Evolutionary conservation across 169 alveolate species (phyloP).

Genomic region (Eimeria falciformis): DNA sequence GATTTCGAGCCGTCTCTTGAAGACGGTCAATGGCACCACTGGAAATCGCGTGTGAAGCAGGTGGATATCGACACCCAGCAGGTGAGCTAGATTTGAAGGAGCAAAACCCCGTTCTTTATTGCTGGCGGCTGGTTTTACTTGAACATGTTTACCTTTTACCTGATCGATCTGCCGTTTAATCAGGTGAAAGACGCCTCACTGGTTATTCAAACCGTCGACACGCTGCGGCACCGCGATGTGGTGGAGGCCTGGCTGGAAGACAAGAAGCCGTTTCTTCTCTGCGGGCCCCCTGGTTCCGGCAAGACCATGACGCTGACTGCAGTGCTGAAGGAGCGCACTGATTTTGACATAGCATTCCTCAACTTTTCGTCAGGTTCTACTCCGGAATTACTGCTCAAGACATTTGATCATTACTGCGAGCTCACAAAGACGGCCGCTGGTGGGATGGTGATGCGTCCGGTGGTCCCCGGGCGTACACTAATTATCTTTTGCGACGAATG

Average conservation of each 20-base stretch:
- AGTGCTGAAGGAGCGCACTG: constrained; percentile 94
- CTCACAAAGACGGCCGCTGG: constrained; percentile 93
- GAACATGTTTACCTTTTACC: not conserved
- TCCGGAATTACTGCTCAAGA: constrained; percentile 93
- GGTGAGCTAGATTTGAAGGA: constrained; percentile 53
- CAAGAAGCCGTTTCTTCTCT: constrained; percentile 96
- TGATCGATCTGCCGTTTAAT: not conserved
- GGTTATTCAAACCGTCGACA: constrained; percentile 97
- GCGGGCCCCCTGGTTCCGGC: constrained; percentile 99
- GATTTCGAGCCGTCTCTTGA: constrained; percentile 95
- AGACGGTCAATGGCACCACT: constrained; percentile 95
- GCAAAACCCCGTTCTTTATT: not conserved
- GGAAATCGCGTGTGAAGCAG: constrained; percentile 95
- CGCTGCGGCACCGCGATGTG: constrained; percentile 96
- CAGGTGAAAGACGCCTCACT: constrained; percentile 96
- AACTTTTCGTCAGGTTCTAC: constrained; percentile 97
- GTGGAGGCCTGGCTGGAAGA: constrained; percentile 96
- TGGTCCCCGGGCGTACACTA: constrained; percentile 96
- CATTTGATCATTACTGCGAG: constrained; percentile 98
- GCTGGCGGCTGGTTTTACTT: not conserved
- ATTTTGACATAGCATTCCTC: constrained; percentile 96
- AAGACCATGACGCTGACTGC: constrained; percentile 98
- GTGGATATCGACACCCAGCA: constrained; percentile 88
- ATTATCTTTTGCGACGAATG: constrained; percentile 98
- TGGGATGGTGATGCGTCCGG: constrained; percentile 93